These are phyloP conservation scores for Lactarius hengduanensis DNA, from an alignment of 768 basidiomycete genomes.

Conservation along the genomic window DNA sequence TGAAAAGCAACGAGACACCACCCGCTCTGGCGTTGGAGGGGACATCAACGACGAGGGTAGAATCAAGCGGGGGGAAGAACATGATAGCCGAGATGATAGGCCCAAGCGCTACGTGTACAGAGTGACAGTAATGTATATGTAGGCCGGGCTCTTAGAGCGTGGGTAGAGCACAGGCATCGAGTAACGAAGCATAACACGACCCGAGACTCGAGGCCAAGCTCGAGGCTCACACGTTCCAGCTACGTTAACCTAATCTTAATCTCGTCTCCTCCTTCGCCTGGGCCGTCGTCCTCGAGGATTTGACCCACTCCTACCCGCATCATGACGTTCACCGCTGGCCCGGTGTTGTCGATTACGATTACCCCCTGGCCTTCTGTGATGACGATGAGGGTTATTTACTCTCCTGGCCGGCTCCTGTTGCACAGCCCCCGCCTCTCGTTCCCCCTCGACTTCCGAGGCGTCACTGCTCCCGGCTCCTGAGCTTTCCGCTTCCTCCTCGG, in stretches of 20 bases:
- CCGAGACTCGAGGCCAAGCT: conserved; percentile 7
- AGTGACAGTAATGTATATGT: not conserved
- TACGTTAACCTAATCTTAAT: conserved; percentile 3
- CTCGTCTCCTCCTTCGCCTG: conserved; percentile 19
- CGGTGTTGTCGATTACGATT: conserved; percentile 8
- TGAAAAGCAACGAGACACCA: conserved; percentile 26
- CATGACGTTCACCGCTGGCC: not conserved
- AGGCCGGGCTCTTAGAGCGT: not conserved
- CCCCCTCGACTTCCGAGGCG: not conserved
- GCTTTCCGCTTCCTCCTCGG: conserved; percentile 14
- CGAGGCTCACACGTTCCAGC: conserved; percentile 3
- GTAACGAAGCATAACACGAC: not conserved
- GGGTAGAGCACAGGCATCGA: conserved; percentile 6
- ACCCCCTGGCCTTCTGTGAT: conserved; percentile 6
- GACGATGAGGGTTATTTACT: not conserved
- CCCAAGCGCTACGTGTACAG: not conserved
- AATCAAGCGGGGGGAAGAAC: conserved; percentile 29
- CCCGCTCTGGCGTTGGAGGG: conserved; percentile 20
- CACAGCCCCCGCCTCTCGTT: conserved; percentile 11
- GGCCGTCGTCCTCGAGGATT: conserved; percentile 18
- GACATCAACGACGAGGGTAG: conserved; percentile 24
- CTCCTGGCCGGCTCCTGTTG: conserved; percentile 5
- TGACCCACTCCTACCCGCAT: conserved; percentile 3
- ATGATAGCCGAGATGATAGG: conserved; percentile 3
- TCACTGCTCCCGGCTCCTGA: not conserved